These are phyloP conservation scores for Spiraea crenata DNA, from an alignment of 331 rosid species.

Conservation along the genomic window DNA sequence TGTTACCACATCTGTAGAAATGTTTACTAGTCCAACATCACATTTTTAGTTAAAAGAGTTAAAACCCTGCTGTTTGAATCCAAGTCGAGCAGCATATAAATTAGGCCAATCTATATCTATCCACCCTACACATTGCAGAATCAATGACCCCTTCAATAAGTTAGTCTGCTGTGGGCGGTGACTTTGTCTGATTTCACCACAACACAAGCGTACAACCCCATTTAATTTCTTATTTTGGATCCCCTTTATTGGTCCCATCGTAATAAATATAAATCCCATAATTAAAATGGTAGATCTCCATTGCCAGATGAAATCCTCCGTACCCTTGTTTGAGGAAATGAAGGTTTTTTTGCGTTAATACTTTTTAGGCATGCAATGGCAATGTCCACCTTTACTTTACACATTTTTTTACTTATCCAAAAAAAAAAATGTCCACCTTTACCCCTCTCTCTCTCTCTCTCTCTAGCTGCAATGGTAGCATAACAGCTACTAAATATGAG, in stretches of 20 bases:
- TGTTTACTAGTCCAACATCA: background rate
- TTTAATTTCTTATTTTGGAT: background rate
- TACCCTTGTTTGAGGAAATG: background rate
- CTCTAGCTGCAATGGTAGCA: too few species aligned
- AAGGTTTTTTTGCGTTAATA: too few species aligned
- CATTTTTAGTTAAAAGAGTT: background rate
- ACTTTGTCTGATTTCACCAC: slow-evolving; percentile 20
- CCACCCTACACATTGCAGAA: background rate
- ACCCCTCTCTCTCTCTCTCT: background rate
- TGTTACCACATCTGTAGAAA: background rate
- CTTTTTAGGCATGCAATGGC: slow-evolving; percentile 28
- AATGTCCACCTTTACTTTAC: slow-evolving; percentile 16
- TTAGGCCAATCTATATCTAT: background rate
- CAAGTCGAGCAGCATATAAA: background rate
- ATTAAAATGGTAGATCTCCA: slow-evolving; percentile 9
- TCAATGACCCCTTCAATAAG: too few species aligned
- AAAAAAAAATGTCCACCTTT: slow-evolving; percentile 18
- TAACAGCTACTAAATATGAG: too few species aligned
- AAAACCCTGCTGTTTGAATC: background rate
- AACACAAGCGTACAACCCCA: background rate
- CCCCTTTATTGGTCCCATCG: slow-evolving; percentile 16
- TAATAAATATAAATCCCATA: background rate
- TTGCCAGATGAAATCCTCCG: slow-evolving; percentile 13
- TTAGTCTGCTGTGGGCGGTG: background rate
- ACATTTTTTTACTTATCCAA: too few species aligned